A percentile compares a stretch with the other conserved stretches of the same genome.
Conservation (phyloP, 1,284 basidiomycete genomes). For the Paramarasmius palmivorus region DNA sequence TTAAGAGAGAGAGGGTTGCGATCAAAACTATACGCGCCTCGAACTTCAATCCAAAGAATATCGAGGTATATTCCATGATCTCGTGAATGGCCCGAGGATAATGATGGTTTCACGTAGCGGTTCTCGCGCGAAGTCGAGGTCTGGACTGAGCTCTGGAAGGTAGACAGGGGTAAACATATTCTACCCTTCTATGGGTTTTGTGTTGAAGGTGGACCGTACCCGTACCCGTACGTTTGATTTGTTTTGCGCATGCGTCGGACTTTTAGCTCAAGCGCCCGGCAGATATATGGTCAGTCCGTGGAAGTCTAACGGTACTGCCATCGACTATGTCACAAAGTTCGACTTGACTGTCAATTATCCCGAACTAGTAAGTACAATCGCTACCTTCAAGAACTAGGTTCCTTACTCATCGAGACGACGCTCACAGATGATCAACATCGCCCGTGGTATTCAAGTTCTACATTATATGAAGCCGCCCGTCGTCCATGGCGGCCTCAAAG, state of each 20-base stretch:
- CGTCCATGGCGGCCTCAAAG: constrained; percentile 44
- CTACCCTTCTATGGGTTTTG: constrained; percentile 58
- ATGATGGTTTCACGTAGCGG: constrained; percentile 32
- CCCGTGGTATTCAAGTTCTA: constrained; percentile 35
- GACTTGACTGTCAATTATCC: constrained; percentile 13
- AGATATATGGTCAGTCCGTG: constrained; percentile 21
- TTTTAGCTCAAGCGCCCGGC: background rate
- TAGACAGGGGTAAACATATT: constrained; percentile 49
- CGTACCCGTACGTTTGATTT: constrained; percentile 41
- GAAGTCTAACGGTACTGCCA: constrained; percentile 16
- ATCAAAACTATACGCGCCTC: background rate
- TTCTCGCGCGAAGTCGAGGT: constrained; percentile 53
- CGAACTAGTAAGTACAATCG: constrained; percentile 9
- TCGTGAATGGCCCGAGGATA: too few species aligned
- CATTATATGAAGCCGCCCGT: constrained; percentile 37
- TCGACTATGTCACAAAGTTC: constrained; percentile 15
- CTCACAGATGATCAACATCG: constrained; percentile 37
- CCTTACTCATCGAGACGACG: background rate
- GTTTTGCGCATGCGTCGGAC: background rate
- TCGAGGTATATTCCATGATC: background rate
- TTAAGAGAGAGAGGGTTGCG: background rate
- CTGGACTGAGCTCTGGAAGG: constrained; percentile 52
- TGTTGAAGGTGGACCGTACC: constrained; percentile 53
- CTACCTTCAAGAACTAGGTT: background rate
- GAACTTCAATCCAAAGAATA: background rate